A percentile compares a stretch with the other conserved stretches of the same genome.
Conservation (phyloP, 208 protist genomes). For the Trypanosomatidae sp. region DNA sequence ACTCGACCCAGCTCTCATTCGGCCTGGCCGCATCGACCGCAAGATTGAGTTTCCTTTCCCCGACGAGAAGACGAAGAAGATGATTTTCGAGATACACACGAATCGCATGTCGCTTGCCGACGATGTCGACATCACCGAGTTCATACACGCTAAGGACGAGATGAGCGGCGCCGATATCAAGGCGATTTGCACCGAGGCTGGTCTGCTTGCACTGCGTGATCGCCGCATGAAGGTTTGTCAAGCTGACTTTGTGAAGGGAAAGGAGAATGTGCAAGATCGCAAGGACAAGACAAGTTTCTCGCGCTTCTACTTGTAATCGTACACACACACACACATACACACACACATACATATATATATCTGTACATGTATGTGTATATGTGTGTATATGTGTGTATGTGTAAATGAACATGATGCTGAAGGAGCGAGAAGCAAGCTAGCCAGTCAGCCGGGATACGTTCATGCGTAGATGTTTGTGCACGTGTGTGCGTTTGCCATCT, state of each 20-base stretch:
- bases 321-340: not conserved
- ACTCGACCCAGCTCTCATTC: conserved; percentile 99
- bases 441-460: too few species aligned
- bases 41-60: conserved; percentile 99
- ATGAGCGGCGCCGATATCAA: conserved; percentile 99
- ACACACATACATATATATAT: conserved; percentile 1
- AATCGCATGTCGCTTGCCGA: conserved; percentile 97
- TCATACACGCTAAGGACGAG: conserved; percentile 99
- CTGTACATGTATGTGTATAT: conserved; percentile 6
- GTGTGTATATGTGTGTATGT: not conserved
- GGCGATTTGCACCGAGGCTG: conserved; percentile 99
- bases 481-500: not conserved
- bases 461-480: too few species aligned
- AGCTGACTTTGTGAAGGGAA: conserved; percentile 98
- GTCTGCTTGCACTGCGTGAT: conserved; percentile 98
- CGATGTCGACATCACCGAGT: conserved; percentile 99
- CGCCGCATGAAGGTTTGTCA: conserved; percentile 99
- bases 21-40: conserved; percentile 99
- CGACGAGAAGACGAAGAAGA: conserved; percentile 97
- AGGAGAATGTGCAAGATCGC: conserved; percentile 99
- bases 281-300: conserved; percentile 97
- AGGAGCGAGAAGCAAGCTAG: too few species aligned
- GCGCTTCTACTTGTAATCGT: conserved; percentile 93
- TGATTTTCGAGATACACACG: conserved; percentile 99
- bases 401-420: not conserved